Evolutionary conservation across 805 yeast genomes (phyloP), one percentile per base, ranked within the genome.

Genomic region (Scheffersomyces amazonensis): DNA sequence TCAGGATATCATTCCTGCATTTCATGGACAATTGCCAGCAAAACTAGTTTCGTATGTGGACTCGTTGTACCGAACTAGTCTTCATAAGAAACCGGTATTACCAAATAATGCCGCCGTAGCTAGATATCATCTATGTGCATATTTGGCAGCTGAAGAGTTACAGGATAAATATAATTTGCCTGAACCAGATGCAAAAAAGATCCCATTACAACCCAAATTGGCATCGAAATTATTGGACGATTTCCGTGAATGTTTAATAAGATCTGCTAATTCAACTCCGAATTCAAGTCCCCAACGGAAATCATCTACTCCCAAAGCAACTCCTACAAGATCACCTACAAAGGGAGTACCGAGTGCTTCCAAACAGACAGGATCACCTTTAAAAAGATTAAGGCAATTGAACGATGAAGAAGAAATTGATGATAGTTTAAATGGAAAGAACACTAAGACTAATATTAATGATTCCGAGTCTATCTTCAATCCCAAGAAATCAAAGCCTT

Each of bases 101-200:
- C 71, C 76, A 11, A 69, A 71, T 18, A 69, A 69, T 28, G 76
- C 78, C 36, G 90, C 84, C 45, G 63, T 75, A 2, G 88, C 87
- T 1, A 64, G 91, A 37, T 72, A 71, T 39, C 90, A 84, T 53
- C 54, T 85, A 10, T 80, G 88, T 54, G 84, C 88, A 4, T 76
- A 64, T 44, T 53, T 83, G 17, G 82, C 86, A 0, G 73, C 75
- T 11, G 80, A 78, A 40, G 68, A 69, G 43, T 69, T 75, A 31
- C 61, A 62, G 10, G 59, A 63, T 9, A 59, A 59, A 24, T 61
- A 75, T 31, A 57, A 68, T 3, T 62, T 79, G 7, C 75, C 83
- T 1, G 62, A 63, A 3, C 85, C 83, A 5, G 62, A 62, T 23
- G 36, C 65, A 25, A 71, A 69, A 33, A 71, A 69, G 43, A 73